Conservation (phyloP, 169 alveolate species). For the Plasmodium gallinaceum region DNA sequence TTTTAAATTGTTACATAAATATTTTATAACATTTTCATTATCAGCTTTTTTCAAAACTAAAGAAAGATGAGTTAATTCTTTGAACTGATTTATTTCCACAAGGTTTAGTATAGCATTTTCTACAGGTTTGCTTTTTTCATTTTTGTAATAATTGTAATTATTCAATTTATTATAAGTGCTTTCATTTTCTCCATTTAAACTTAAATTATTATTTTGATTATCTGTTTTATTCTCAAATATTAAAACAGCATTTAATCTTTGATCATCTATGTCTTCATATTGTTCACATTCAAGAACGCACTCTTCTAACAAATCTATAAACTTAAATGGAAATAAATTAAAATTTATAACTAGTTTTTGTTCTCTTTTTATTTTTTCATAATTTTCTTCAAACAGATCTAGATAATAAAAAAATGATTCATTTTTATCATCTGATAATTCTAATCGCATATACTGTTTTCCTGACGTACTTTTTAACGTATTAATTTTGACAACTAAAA, state of each 20-base stretch:
- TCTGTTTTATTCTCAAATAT: conserved; percentile 13
- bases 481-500: conserved; percentile 41
- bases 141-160: neutral
- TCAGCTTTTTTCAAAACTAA: conserved; percentile 45
- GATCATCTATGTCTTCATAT: conserved; percentile 57
- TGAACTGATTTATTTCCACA: conserved; percentile 69
- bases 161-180: neutral
- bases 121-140: conserved; percentile 1
- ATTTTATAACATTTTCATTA: conserved; percentile 27
- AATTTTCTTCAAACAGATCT: conserved; percentile 70
- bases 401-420: conserved; percentile 63
- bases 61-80: conserved; percentile 63
- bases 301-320: conserved; percentile 64
- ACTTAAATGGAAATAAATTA: conserved; percentile 72
- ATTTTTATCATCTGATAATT: conserved; percentile 53
- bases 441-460: conserved; percentile 59
- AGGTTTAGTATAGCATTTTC: conserved; percentile 37
- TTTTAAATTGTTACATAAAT: conserved; percentile 42
- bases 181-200: neutral
- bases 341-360: conserved; percentile 64
- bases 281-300: conserved; percentile 58
- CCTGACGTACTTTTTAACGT: conserved; percentile 31
- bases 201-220: conserved; percentile 1
- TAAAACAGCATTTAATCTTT: conserved; percentile 53
- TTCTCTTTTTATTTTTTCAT: conserved; percentile 68